A percentile compares a stretch with the other conserved stretches of the same genome.
phyloP scores from a whole-genome alignment of 1,284 basidiomycete genomes.

The Ceratobasidium theobromae region DNA sequence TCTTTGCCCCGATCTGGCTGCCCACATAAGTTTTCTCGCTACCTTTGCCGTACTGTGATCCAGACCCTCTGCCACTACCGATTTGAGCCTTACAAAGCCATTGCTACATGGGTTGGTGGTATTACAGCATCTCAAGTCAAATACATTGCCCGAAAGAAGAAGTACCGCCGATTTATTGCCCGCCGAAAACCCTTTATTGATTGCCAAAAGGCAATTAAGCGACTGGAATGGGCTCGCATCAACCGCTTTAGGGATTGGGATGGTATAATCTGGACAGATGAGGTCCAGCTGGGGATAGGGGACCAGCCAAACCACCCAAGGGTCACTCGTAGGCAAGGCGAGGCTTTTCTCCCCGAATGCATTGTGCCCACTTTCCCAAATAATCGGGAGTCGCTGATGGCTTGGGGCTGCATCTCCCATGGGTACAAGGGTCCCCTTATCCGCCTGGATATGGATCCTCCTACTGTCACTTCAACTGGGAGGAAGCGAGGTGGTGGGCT shows the following conservation, averaged over 20 bases:
- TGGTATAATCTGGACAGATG: not conserved
- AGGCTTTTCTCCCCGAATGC: not conserved
- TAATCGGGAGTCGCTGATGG: not conserved
- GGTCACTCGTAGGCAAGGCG: not conserved
- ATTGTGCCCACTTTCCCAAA: not conserved
- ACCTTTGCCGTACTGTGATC: too few relatives aligned
- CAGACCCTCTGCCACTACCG: too few relatives aligned
- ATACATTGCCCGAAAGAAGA: not conserved
- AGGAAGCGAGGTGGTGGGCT: not conserved
- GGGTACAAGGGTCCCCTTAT: not conserved
- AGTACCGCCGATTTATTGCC: not conserved
- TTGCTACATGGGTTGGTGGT: not conserved
- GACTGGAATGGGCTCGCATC: not conserved
- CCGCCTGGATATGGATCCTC: not conserved
- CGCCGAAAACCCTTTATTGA: not conserved
- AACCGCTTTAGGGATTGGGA: not conserved
- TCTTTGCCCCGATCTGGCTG: too few relatives aligned
- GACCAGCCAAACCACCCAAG: not conserved
- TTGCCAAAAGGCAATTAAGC: not conserved
- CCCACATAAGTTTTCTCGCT: too few relatives aligned
- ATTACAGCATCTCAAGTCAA: not conserved
- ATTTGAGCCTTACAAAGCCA: not conserved
- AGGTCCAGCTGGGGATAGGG: not conserved
- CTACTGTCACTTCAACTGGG: not conserved
- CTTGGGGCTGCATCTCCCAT: not conserved